A percentile compares a stretch with the other conserved stretches of the same genome.
Evolutionary conservation across 176 grass and related monocot genomes (phyloP).

Genomic region (Musa acuminata): DNA sequence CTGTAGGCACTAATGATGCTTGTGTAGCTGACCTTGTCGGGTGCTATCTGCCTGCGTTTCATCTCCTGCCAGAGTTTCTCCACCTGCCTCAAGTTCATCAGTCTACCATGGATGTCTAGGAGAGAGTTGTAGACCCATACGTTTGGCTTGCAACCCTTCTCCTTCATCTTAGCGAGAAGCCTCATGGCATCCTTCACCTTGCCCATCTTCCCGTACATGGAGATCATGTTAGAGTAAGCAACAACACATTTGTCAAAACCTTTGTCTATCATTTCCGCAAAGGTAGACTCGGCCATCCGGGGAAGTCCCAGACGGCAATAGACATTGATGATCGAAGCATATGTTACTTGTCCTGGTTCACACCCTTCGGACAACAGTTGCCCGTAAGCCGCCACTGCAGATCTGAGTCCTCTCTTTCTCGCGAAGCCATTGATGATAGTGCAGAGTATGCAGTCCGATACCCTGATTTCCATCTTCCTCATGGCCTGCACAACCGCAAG

Average conservation of each 20-base stretch:
- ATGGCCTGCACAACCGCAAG: slow-evolving; percentile 52
- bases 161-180: slow-evolving; percentile 82
- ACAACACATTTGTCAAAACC: slow-evolving; percentile 76
- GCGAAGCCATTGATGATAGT: slow-evolving; percentile 76
- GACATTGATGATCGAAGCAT: slow-evolving; percentile 70
- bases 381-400: slow-evolving; percentile 63
- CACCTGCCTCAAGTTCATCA: slow-evolving; percentile 54
- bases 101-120: slow-evolving; percentile 64
- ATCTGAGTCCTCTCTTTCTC: slow-evolving; percentile 57
- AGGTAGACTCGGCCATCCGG: slow-evolving; percentile 55
- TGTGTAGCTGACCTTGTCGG: slow-evolving; percentile 69
- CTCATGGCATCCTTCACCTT: slow-evolving; percentile 55
- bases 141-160: slow-evolving; percentile 74
- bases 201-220: slow-evolving; percentile 72
- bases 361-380: slow-evolving; percentile 41
- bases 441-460: slow-evolving; percentile 67
- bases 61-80: slow-evolving; percentile 94
- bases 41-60: slow-evolving; percentile 47
- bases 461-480: slow-evolving; percentile 50
- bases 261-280: slow-evolving; percentile 68
- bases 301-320: slow-evolving; percentile 62
- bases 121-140: slow-evolving; percentile 85
- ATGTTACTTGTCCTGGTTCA: slow-evolving; percentile 86
- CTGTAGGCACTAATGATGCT: slow-evolving; percentile 69
- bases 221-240: slow-evolving; percentile 88